phyloP scores from a whole-genome alignment of 1,284 basidiomycete genomes.

The Austroboletus niveus region DNA sequence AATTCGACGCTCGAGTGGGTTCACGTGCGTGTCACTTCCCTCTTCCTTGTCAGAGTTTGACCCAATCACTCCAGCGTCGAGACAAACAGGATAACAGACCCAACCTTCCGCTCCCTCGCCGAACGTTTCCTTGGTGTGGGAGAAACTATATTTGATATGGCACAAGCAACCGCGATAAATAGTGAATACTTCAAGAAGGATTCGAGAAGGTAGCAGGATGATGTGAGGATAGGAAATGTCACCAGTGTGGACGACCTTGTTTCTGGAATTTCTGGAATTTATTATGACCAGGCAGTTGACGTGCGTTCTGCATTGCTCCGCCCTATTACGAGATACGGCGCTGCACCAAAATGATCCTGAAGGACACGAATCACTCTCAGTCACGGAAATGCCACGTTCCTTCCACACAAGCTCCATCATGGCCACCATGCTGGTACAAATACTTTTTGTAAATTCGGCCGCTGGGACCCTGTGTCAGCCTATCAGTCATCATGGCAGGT shows the following conservation, averaged over 20 bases:
- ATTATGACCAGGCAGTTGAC: slow-evolving; percentile 20
- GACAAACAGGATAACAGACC: slow-evolving; percentile 68
- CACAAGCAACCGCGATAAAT: slow-evolving; percentile 78
- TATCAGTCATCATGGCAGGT: no score
- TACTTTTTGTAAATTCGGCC: no score
- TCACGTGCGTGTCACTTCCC: slow-evolving; percentile 61
- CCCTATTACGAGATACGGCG: slow-evolving; percentile 25
- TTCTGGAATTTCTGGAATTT: slow-evolving; percentile 32
- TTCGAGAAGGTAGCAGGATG: slow-evolving; percentile 28
- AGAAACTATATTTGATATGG: slow-evolving; percentile 84
- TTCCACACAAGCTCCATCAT: not conserved
- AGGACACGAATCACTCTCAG: slow-evolving; percentile 9
- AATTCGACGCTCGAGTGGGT: slow-evolving; percentile 87
- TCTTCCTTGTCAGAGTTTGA: slow-evolving; percentile 2
- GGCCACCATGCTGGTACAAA: not conserved
- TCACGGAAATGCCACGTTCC: slow-evolving; percentile 7
- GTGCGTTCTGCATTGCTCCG: slow-evolving; percentile 25
- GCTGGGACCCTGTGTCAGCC: no score
- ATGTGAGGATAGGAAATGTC: not conserved
- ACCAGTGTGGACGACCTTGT: slow-evolving; percentile 9
- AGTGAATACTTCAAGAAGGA: slow-evolving; percentile 74
- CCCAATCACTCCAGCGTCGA: slow-evolving; percentile 53
- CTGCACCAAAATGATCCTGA: slow-evolving; percentile 6
- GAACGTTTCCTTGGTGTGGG: slow-evolving; percentile 86
- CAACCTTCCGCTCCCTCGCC: slow-evolving; percentile 70